Evolutionary conservation across 768 basidiomycete genomes (phyloP).

Genomic region (Tulasnella calospora): DNA sequence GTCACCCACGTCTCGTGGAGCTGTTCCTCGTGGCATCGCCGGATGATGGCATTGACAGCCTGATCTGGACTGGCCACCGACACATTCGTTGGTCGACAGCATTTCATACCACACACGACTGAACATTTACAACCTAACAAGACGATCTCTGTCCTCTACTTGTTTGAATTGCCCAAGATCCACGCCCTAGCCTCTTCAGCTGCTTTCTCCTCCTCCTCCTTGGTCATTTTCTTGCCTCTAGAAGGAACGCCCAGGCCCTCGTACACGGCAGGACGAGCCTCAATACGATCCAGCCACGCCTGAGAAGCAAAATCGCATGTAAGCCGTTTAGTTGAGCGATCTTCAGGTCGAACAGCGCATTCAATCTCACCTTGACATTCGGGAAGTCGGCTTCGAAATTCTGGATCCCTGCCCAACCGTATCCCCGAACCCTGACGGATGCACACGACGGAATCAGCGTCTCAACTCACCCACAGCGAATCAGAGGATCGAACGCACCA

Average conservation of each 20-base stretch:
- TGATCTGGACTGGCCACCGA: background rate
- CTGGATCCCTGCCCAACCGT: conserved; percentile 47
- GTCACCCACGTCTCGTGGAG: too few species aligned
- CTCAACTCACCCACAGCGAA: background rate
- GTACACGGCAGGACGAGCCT: conserved; percentile 37
- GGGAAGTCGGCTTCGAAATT: conserved; percentile 57
- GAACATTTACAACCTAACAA: background rate
- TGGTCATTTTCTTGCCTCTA: conserved; percentile 27
- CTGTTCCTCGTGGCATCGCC: too few species aligned
- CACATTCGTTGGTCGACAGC: background rate
- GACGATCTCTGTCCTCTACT: background rate
- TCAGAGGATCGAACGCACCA: conserved; percentile 43
- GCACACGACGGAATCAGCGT: conserved; percentile 22
- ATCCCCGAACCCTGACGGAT: conserved; percentile 52
- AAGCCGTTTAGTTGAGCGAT: background rate
- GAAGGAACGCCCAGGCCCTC: conserved; percentile 36
- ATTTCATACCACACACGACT: background rate
- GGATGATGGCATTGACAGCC: too few species aligned
- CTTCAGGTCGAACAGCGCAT: conserved; percentile 20
- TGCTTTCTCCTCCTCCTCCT: conserved; percentile 36
- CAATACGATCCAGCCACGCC: conserved; percentile 44
- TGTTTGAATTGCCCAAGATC: conserved; percentile 30
- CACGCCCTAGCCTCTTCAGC: conserved; percentile 33
- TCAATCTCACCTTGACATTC: conserved; percentile 45
- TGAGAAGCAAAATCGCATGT: conserved; percentile 27